Conservation (phyloP, 805 yeast genomes). For the Ogataea allantospora region DNA sequence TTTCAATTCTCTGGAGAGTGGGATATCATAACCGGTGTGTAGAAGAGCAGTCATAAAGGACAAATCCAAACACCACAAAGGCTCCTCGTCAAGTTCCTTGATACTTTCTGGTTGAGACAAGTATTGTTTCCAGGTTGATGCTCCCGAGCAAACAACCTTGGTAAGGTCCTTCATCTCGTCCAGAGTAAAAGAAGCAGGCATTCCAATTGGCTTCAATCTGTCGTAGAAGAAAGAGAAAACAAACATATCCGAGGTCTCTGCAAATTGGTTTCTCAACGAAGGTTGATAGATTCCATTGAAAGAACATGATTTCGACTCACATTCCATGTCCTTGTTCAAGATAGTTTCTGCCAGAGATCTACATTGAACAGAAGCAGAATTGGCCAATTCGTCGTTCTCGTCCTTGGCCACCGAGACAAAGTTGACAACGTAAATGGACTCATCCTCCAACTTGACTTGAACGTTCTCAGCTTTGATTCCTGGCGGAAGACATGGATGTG, state of each 20-base stretch:
- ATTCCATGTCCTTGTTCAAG: slow-evolving; percentile 77
- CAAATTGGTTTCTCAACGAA: slow-evolving; percentile 75
- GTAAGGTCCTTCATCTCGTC: slow-evolving; percentile 82
- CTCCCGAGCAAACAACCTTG: slow-evolving; percentile 81
- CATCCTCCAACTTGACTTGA: slow-evolving; percentile 51
- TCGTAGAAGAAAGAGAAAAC: slow-evolving; percentile 95
- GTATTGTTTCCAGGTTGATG: slow-evolving; percentile 65
- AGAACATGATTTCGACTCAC: slow-evolving; percentile 80
- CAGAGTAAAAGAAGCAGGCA: slow-evolving; percentile 87
- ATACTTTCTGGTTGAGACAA: slow-evolving; percentile 67
- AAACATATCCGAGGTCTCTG: slow-evolving; percentile 70
- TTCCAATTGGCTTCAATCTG: slow-evolving; percentile 88
- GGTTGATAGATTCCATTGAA: slow-evolving; percentile 99
- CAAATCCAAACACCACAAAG: slow-evolving; percentile 92
- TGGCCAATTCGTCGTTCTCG: slow-evolving; percentile 29
- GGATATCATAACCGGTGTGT: slow-evolving; percentile 97
- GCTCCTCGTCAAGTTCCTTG: slow-evolving; percentile 66
- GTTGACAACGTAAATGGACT: slow-evolving; percentile 31
- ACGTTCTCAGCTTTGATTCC: slow-evolving; percentile 59
- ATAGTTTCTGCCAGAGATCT: slow-evolving; percentile 78
- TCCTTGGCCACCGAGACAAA: slow-evolving; percentile 32
- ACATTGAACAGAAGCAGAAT: slow-evolving; percentile 77
- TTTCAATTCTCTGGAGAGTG: slow-evolving; percentile 81
- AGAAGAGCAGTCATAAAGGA: slow-evolving; percentile 86
- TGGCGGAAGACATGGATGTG: slow-evolving; percentile 89